Percentiles rank a stretch among this genome's conserved stretches.
Conservation (phyloP, 2,329 filamentous ascomycete species). For the Colletotrichum orbiculare region DNA sequence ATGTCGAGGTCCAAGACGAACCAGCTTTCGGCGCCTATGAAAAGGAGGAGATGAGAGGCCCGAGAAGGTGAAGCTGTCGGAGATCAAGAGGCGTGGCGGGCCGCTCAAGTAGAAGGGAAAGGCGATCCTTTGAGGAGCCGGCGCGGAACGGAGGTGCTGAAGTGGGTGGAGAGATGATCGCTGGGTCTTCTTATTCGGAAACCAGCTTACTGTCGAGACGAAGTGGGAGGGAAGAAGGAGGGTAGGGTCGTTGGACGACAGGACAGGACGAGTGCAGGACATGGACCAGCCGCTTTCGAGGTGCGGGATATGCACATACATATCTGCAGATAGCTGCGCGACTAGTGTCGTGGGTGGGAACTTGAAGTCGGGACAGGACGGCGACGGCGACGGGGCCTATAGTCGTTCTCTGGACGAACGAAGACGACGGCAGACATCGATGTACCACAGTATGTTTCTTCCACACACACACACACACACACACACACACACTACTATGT, state of each 20-base stretch:
- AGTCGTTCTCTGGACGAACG: slow-evolving; percentile 6
- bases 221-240: slow-evolving; percentile 23
- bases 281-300: slow-evolving; percentile 31
- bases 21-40: slow-evolving; percentile 1
- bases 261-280: neutral
- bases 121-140: slow-evolving; percentile 27
- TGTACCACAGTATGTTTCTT: slow-evolving; percentile 27
- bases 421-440: slow-evolving; percentile 30
- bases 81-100: slow-evolving; percentile 23
- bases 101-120: slow-evolving; percentile 31
- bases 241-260: slow-evolving; percentile 32
- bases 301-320: slow-evolving; percentile 37
- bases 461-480: slow-evolving; percentile 29
- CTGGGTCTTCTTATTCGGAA: slow-evolving; percentile 33
- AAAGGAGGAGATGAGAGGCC: slow-evolving; percentile 2
- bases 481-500: neutral
- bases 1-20: neutral
- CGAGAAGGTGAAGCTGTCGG: slow-evolving; percentile 6
- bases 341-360: slow-evolving; percentile 24
- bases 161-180: slow-evolving; percentile 35
- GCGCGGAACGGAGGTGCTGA: slow-evolving; percentile 35
- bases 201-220: slow-evolving; percentile 29
- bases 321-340: slow-evolving; percentile 37
- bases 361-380: slow-evolving; percentile 28
- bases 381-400: slow-evolving; percentile 25